A percentile compares a stretch with the other conserved stretches of the same genome.
These are phyloP conservation scores for Penicillium malachiteum DNA, from an alignment of 495 filamentous ascomycete species.

Conservation along the genomic window DNA sequence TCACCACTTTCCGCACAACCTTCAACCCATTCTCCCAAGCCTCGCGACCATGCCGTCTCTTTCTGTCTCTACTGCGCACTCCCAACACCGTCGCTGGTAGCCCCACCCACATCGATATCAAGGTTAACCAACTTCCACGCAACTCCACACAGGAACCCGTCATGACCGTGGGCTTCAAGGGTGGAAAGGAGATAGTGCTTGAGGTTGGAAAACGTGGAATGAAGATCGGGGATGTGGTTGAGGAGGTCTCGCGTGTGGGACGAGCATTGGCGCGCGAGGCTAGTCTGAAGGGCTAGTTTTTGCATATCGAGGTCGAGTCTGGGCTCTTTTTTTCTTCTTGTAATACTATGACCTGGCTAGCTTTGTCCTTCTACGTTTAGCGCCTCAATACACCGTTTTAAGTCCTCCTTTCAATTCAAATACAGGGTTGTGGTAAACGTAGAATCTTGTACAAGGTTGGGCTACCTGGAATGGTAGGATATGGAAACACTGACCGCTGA, in stretches of 20 bases:
- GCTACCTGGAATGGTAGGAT: no score
- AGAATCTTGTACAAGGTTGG: no score
- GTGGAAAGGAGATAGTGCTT: conserved; percentile 46
- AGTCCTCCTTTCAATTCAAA: no score
- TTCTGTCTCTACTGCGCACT: conserved; percentile 74
- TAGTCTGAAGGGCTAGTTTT: conserved; percentile 63
- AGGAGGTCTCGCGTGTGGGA: conserved; percentile 89
- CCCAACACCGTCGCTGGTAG: conserved; percentile 65
- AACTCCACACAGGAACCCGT: conserved; percentile 52
- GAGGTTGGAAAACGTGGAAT: conserved; percentile 85
- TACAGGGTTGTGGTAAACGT: no score
- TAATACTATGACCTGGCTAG: not conserved
- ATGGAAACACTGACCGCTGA: no score
- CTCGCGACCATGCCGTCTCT: conserved; percentile 76
- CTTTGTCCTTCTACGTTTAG: no score
- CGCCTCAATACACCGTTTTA: no score
- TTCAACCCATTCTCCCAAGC: conserved; percentile 89
- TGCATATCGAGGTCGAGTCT: not conserved
- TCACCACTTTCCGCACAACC: conserved; percentile 75
- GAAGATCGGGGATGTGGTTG: conserved; percentile 80
- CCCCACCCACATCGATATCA: conserved; percentile 73
- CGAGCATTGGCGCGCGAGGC: conserved; percentile 75
- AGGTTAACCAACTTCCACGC: conserved; percentile 65
- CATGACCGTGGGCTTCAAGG: conserved; percentile 68
- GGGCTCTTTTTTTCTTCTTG: not conserved